These are phyloP conservation scores for Tuber magnatum DNA, from an alignment of 495 filamentous ascomycete species.

Conservation along the genomic window DNA sequence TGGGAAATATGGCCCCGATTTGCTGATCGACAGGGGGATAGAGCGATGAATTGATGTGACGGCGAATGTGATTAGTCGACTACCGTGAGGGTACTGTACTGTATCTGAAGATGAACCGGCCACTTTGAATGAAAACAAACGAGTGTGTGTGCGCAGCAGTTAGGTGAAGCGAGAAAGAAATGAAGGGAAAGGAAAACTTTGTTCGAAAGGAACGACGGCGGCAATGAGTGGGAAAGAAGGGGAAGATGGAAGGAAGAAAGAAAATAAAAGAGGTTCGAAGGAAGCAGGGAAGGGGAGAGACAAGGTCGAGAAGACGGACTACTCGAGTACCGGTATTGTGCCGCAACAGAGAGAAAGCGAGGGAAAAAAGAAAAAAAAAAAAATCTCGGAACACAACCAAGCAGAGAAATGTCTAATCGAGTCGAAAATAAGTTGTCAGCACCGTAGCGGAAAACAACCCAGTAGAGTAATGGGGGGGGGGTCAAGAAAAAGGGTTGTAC, in stretches of 20 bases:
- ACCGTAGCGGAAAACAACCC: not conserved
- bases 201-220: conserved; percentile 16
- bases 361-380: conserved; percentile 23
- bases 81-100: not conserved
- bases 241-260: conserved; percentile 18
- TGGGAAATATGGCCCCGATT: not conserved
- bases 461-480: not conserved
- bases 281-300: conserved; percentile 17
- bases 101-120: conserved; percentile 1
- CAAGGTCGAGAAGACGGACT: conserved; percentile 17
- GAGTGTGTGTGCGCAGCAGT: conserved; percentile 2
- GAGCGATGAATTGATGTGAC: not conserved
- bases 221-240: conserved; percentile 23
- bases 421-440: not conserved
- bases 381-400: conserved; percentile 14
- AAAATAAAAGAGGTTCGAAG: conserved; percentile 14
- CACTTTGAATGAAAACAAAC: conserved; percentile 1
- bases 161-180: not conserved
- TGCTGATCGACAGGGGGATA: not conserved
- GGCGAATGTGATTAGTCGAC: not conserved
- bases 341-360: conserved; percentile 10
- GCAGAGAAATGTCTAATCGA: not conserved
- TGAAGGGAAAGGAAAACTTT: conserved; percentile 9
- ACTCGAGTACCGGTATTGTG: too few species aligned
- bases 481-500: not conserved